Evolutionary conservation across 441 rosid species (phyloP), one percentile per base, ranked within the genome.

Genomic region (Manihot esculenta): DNA sequence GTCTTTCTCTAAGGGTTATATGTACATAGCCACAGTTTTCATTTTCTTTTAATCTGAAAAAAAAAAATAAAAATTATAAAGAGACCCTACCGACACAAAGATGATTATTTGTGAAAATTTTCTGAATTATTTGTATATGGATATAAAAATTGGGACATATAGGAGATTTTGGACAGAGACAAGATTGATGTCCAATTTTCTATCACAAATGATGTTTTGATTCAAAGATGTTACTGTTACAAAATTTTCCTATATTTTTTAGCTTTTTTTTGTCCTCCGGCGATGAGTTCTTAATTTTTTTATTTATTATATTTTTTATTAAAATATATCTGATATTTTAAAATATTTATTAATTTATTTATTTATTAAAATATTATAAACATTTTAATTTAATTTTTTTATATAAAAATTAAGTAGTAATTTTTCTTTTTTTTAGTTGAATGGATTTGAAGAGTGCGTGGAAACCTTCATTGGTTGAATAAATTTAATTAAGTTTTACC

Each of bases 11-110:
- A 12, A 26, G 50, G n/a, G 30, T 27, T 57, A 38, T 71, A 62
- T 44, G 55, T 26, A 42, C 15, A 53, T 70, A 68, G 24, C 41
- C 71, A 62, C 57, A 64, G 49, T 2, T 48, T 64, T 7, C 15
- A 1, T 7, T 30, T 30, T 30, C 4, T 30, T 4, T 30, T 30
- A 12, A 21, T 23, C 33, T 30, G 4, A 1, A 4, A 30, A 30
- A 30, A 30, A 4, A 30, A 30, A n/a, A n/a, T n/a, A n/a, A n/a
- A n/a, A 38, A 5, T 38, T 38, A 38, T 38, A 38, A 38, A 38
- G n/a, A 62, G 57, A 30, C 58, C 44, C 68, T 59, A 47, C 78
- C 70, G 70, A 76, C 80, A 74, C 77, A 44, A 41, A 69, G 62
- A 67, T 67, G 33, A 54, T 54, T 54, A 21, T 50, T 6, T 38